Conservation (phyloP, 2,329 filamentous ascomycete genomes). For the Sordariomycetes sp. region DNA sequence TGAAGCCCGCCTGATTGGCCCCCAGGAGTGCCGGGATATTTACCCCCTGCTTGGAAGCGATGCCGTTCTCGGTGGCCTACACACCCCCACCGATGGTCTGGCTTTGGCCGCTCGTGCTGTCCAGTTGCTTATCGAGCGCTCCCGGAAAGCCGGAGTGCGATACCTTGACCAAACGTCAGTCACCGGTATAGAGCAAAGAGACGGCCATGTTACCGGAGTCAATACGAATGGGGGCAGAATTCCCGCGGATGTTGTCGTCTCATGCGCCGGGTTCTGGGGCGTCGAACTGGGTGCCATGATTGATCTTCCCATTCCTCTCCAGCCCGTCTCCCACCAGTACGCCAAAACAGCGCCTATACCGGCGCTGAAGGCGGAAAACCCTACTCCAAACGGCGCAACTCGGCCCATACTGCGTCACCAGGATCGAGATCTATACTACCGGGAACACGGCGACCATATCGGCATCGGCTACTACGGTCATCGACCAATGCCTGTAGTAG, state of each 20-base stretch:
- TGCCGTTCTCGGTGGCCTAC: slow-evolving; percentile 44
- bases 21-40: slow-evolving; percentile 38
- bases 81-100: slow-evolving; percentile 50
- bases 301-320: slow-evolving; percentile 43
- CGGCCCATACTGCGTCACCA: slow-evolving; percentile 52
- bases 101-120: slow-evolving; percentile 51
- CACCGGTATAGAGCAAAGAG: slow-evolving; percentile 39
- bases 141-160: slow-evolving; percentile 42
- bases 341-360: slow-evolving; percentile 47
- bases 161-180: slow-evolving; percentile 47
- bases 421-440: slow-evolving; percentile 54
- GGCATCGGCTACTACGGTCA: slow-evolving; percentile 58
- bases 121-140: slow-evolving; percentile 48
- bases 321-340: slow-evolving; percentile 54
- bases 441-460: slow-evolving; percentile 51
- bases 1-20: slow-evolving; percentile 36
- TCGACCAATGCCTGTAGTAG: slow-evolving; percentile 47
- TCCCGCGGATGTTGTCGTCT: slow-evolving; percentile 49
- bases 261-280: slow-evolving; percentile 56
- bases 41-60: slow-evolving; percentile 45
- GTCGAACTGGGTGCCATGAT: slow-evolving; percentile 54
- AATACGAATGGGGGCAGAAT: slow-evolving; percentile 34
- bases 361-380: slow-evolving; percentile 20
- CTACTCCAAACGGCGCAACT: slow-evolving; percentile 32
- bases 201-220: slow-evolving; percentile 45